Base-by-base conservation (phyloP, 2,329 filamentous ascomycete species). In the Verticillium dahliae region DNA sequence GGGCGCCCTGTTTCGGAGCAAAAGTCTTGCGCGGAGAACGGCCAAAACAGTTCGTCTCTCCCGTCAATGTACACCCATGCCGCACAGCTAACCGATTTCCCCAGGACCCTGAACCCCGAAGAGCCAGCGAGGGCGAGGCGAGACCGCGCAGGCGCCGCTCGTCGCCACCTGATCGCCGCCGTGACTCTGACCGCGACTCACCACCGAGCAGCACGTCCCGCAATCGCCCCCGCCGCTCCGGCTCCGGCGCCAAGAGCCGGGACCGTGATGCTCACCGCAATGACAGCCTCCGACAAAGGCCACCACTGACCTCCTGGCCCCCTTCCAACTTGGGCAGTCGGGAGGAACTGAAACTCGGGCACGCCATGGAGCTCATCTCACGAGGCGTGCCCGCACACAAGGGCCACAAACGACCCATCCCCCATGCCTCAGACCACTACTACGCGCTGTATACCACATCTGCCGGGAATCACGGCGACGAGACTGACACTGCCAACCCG, bases 291-390 rank as follows among this genome's bases (percentile, higher is more conserved):
- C 67, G 69, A 64, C 74, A 75, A 27, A 7, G 64, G 59, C 66
- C 65, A 6, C 76, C 79, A 5, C 71, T 84, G 62, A 80, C 78
- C 2, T 74, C 80, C 67, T 88, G 85, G 85, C 85, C 85, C 18
- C 85, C 85, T 0, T 72, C 75, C 11, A 81, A 80, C 58, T 72
- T 85, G 57, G 74, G 77, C 11, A 74, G 69, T 54, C 71, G 78
- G 31, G 81, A 83, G 41, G 80, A 83, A 63, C 76, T 88, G 9
- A 74, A 80, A 1, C 79, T 82, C 15, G 78, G 77, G 54, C 79
- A 81, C 57, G 86, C 85, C 10, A 80, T 81, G 73, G 80, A 85
- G 57, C 76, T 86, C 62, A 83, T 88, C 64, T 78, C 79, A n/a
- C 76, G 79, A 7, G 86, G 86, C 6, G 84, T 81, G 1, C 83